Conservation (phyloP, 192 early-diverging fungal genomes). For the Coemansia biformis region DNA sequence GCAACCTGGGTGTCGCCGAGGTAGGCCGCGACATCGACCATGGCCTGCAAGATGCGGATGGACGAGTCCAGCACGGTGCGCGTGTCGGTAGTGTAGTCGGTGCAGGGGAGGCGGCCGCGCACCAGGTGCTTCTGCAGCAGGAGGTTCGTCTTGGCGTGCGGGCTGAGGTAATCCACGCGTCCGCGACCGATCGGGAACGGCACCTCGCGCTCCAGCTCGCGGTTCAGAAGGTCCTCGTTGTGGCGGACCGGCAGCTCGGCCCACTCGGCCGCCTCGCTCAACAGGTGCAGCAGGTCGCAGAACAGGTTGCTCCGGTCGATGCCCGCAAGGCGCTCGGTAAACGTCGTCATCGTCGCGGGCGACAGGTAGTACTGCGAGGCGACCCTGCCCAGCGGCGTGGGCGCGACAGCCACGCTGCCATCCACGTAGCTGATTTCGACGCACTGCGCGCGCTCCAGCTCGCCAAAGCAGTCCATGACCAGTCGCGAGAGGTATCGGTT, state of each 20-base stretch:
- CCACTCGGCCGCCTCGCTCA: conserved; percentile 83
- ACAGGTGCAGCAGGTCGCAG: conserved; percentile 65
- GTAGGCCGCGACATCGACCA: conserved; percentile 81
- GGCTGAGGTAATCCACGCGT: conserved; percentile 62
- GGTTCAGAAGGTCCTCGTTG: conserved; percentile 90
- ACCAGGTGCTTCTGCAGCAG: conserved; percentile 85
- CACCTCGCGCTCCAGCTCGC: conserved; percentile 68
- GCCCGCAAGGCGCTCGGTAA: conserved; percentile 55
- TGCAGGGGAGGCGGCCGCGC: conserved; percentile 71
- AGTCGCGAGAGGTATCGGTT: conserved; percentile 75
- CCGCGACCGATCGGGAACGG: conserved; percentile 57
- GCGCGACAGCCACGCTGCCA: conserved; percentile 42
- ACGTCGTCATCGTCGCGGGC: conserved; percentile 69
- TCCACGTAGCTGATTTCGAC: conserved; percentile 52
- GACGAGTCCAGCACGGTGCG: conserved; percentile 86
- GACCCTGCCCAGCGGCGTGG: conserved; percentile 75
- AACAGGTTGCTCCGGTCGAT: conserved; percentile 47
- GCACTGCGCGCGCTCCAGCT: conserved; percentile 68
- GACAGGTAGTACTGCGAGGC: conserved; percentile 91
- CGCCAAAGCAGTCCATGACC: conserved; percentile 64
- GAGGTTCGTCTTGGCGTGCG: conserved; percentile 87
- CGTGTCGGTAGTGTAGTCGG: conserved; percentile 90
- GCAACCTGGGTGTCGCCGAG: conserved; percentile 60
- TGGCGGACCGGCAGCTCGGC: conserved; percentile 88
- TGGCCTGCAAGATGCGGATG: conserved; percentile 88